Conservation (phyloP, 805 yeast genomes). For the Yamadazyma ubonensis region DNA sequence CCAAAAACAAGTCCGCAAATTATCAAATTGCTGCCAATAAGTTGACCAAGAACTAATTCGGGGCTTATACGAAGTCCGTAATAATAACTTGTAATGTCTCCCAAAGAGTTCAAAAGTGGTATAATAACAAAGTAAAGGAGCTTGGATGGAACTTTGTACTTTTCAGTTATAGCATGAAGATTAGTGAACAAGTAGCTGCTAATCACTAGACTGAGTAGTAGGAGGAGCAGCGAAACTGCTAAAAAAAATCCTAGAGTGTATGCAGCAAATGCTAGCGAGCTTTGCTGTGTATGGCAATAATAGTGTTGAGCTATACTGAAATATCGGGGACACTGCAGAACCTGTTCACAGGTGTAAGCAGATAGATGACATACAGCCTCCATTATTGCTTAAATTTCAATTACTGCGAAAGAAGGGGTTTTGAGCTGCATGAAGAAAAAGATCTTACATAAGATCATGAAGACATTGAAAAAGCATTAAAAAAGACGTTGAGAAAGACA, state of each 20-base stretch:
- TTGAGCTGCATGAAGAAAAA: too few species aligned
- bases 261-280: neutral
- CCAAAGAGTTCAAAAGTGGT: constrained; percentile 37
- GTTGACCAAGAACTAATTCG: constrained; percentile 38
- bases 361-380: constrained; percentile 8
- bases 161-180: constrained; percentile 26
- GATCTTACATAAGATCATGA: too few species aligned
- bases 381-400: too few species aligned
- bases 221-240: constrained; percentile 19
- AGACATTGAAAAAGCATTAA: too few species aligned
- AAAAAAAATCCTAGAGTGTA: constrained; percentile 14
- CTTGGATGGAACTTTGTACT: constrained; percentile 25
- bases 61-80: constrained; percentile 25
- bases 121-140: constrained; percentile 33
- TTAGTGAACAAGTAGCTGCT: constrained; percentile 34
- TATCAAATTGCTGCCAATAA: constrained; percentile 35
- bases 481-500: too few species aligned
- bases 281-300: constrained; percentile 21
- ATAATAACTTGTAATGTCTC: constrained; percentile 38
- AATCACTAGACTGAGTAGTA: constrained; percentile 31
- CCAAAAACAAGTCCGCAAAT: constrained; percentile 37
- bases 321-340: constrained; percentile 15
- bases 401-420: too few species aligned
- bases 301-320: constrained; percentile 27
- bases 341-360: constrained; percentile 12